Percentiles rank a stretch among this genome's conserved stretches.
Evolutionary conservation across 345 rosid species (phyloP).

Genomic region (Litchi chinensis): DNA sequence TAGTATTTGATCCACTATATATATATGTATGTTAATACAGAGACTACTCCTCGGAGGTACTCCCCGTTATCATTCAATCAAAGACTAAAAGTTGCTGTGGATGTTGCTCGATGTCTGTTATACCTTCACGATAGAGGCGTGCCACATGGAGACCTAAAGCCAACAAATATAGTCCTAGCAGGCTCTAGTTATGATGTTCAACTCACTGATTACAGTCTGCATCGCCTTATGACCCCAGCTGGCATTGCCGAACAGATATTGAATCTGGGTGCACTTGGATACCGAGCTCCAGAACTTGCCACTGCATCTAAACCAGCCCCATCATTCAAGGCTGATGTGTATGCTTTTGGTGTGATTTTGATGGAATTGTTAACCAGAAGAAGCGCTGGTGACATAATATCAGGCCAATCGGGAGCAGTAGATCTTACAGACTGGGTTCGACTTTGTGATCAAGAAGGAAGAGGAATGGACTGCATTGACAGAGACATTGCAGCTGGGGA

Average conservation of each 20-base stretch:
- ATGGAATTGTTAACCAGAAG: conserved; percentile 90
- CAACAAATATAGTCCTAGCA: conserved; percentile 74
- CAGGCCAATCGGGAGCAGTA: conserved; percentile 92
- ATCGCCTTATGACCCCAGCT: conserved; percentile 81
- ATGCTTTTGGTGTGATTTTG: conserved; percentile 83
- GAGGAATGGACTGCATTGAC: conserved; percentile 89
- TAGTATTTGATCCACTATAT: conserved; percentile 4
- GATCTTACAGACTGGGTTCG: conserved; percentile 91
- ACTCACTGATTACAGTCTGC: conserved; percentile 79
- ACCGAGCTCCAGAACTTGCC: conserved; percentile 84
- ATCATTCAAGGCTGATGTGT: conserved; percentile 79
- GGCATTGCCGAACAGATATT: conserved; percentile 87
- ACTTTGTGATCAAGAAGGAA: conserved; percentile 82
- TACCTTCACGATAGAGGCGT: conserved; percentile 83
- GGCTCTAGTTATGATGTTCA: conserved; percentile 50
- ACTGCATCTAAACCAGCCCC: conserved; percentile 66
- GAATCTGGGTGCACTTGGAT: conserved; percentile 92
- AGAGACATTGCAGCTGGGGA: conserved; percentile 86
- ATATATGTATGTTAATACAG: conserved; percentile 40
- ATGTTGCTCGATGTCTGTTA: conserved; percentile 70
- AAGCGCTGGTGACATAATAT: conserved; percentile 92
- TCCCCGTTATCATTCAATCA: conserved; percentile 72
- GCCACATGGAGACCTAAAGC: conserved; percentile 89
- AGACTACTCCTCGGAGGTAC: conserved; percentile 89
- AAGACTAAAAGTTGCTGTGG: conserved; percentile 79